Base-by-base conservation (phyloP, 345 rosid genomes). In the Isatis tinctoria region DNA sequence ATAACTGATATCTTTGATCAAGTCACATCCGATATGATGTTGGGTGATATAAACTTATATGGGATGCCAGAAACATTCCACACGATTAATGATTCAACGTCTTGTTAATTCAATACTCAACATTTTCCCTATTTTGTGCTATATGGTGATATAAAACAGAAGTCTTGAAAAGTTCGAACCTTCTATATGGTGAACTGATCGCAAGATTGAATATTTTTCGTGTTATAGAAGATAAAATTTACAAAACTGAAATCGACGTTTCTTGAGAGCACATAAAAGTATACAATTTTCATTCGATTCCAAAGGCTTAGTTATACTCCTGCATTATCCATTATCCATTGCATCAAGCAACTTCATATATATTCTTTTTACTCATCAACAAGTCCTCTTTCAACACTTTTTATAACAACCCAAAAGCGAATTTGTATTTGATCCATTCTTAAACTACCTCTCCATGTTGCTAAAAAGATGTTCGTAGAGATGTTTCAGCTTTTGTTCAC, bases 401-500 rank as follows among this genome's bases (percentile, higher is more conserved):
- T 41, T 43, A 54, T 44, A 76, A 40, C 24, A 76, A 51, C 24
- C 11, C 17, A 12, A 36, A 49, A 11, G 11, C 43, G 28, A 75
- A 4, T 60, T 45, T 58, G 47, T 4, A 30, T 44, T n/a, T 16
- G 67, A 33, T 39, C 36, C 43, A 35, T 5, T 43, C 1, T 11
- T 36, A 53, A 27, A 45, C 9, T 8, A 52, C 20, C 39, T 17
- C 2, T 58, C 74, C 40, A 26, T 60, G 48, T 43, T 13, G 36
- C 44, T 26, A 33, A 60, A 54, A 26, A 20, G 12, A 71, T 65
- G 76, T 65, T 72, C 24, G n/a, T 51, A 41, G 77, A 77, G 51
- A 77, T 66, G 81, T 77, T 77, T 66, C 81, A 77, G 69, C 81
- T 77, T 66, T 20, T 77, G 11, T 77, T 77, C 63, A 52, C 43